Percentiles rank a stretch among this genome's conserved stretches.
Conservation (phyloP, 2,329 filamentous ascomycete genomes). For the Sarocladium kiliense region DNA sequence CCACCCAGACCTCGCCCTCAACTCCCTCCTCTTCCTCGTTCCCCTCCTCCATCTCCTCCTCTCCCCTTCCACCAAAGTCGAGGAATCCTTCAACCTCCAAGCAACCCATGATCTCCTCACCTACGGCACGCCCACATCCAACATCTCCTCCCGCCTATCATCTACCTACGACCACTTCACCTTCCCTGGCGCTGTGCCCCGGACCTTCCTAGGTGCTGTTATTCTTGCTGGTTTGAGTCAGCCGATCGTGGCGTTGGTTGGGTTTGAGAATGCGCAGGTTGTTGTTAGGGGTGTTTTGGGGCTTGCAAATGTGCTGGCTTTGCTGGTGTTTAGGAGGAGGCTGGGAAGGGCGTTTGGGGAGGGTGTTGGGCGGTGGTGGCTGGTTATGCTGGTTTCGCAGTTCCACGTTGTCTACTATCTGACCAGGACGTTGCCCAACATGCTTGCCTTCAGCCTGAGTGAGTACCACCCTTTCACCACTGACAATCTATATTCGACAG, state of each 20-base stretch:
- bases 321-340: conserved; percentile 60
- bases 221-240: conserved; percentile 68
- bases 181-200: conserved; percentile 86
- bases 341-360: conserved; percentile 65
- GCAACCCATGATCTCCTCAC: conserved; percentile 84
- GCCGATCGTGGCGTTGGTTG: conserved; percentile 55
- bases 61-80: conserved; percentile 92
- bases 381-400: conserved; percentile 71
- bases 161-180: conserved; percentile 79
- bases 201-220: conserved; percentile 81
- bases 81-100: conserved; percentile 97
- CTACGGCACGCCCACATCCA: conserved; percentile 62
- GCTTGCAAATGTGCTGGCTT: conserved; percentile 63
- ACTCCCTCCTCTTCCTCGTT: conserved; percentile 42
- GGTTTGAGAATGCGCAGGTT: conserved; percentile 51
- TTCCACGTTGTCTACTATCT: conserved; percentile 95
- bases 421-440: conserved; percentile 87
- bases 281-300: conserved; percentile 74
- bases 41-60: conserved; percentile 64
- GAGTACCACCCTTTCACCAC: conserved; percentile 28
- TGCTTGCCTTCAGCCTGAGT: conserved; percentile 90
- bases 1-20: conserved; percentile 19
- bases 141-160: conserved; percentile 49
- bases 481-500: too few relatives aligned
- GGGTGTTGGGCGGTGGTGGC: conserved; percentile 71